phyloP scores from a whole-genome alignment of 352 stramenopile genomes.

The Pythium dissotocum region DNA sequence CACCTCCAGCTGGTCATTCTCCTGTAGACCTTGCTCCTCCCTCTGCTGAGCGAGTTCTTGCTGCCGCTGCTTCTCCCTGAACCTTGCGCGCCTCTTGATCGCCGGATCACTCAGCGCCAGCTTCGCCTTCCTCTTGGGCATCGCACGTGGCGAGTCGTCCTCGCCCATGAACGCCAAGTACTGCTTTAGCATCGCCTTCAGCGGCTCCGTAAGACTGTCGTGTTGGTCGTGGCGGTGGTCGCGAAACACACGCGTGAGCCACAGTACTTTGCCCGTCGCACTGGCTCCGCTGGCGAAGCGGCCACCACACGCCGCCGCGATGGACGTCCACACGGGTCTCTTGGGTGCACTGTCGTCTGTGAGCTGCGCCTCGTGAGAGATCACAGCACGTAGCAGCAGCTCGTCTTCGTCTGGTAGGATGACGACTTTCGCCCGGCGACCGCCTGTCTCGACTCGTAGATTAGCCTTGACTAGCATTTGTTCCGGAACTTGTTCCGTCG shows the following conservation, averaged over 20 bases:
- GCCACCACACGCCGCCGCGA: not conserved
- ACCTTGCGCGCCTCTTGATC: not conserved
- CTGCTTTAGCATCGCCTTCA: not conserved
- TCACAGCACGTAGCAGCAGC: not conserved
- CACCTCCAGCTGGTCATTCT: no score
- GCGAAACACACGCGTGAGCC: not conserved
- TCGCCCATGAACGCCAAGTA: not conserved
- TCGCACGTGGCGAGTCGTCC: not conserved
- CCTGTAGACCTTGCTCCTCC: no score
- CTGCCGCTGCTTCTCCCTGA: not conserved
- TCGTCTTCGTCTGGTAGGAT: not conserved
- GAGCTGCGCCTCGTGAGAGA: not conserved
- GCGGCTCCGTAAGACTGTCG: not conserved
- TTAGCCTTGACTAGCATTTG: not conserved
- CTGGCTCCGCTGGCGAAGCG: not conserved
- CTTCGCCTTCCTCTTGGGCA: not conserved
- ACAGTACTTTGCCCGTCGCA: not conserved
- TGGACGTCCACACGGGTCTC: not conserved
- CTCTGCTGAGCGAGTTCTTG: not conserved
- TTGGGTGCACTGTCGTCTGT: not conserved
- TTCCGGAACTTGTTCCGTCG: not conserved
- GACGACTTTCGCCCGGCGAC: not conserved
- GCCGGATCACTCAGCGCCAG: not conserved
- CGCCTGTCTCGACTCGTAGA: not conserved
- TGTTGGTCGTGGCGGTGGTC: not conserved